Conservation (phyloP, 257 asterid species). For the Petunia axillaris region DNA sequence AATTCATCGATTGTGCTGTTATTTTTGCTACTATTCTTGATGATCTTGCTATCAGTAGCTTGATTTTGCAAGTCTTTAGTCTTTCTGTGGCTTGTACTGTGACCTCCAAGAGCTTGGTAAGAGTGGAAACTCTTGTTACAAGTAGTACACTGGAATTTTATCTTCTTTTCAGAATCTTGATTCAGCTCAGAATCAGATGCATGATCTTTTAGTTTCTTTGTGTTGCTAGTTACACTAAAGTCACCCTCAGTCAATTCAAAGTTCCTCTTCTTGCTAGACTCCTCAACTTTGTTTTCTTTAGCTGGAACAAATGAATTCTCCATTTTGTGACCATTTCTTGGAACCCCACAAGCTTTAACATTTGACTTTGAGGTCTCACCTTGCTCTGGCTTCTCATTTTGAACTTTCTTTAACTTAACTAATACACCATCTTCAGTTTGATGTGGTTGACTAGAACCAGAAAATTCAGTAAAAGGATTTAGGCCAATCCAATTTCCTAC, state of each 20-base stretch:
- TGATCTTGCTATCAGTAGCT: constrained; percentile 33
- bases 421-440: constrained; percentile 36
- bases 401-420: constrained; percentile 28
- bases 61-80: constrained; percentile 50
- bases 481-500: constrained; percentile 40
- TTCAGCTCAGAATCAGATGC: constrained; percentile 21
- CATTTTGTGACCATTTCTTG: constrained; percentile 36
- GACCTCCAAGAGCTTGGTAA: constrained; percentile 89
- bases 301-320: constrained; percentile 27
- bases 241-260: constrained; percentile 29
- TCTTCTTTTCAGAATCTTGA: constrained; percentile 31
- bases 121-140: constrained; percentile 72
- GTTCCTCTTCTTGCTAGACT: constrained; percentile 46
- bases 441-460: constrained; percentile 15
- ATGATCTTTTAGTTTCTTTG: constrained; percentile 23
- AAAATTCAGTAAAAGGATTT: constrained; percentile 43
- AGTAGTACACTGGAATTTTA: constrained; percentile 60
- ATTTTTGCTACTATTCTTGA: constrained; percentile 27
- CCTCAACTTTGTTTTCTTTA: constrained; percentile 22
- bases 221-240: constrained; percentile 21
- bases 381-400: constrained; percentile 31
- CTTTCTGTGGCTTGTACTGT: constrained; percentile 82
- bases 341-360: constrained; percentile 25
- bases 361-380: constrained; percentile 26
- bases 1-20: background rate